Base-by-base conservation (phyloP, 2,329 filamentous ascomycete genomes). In the Epichloe gansuensis region DNA sequence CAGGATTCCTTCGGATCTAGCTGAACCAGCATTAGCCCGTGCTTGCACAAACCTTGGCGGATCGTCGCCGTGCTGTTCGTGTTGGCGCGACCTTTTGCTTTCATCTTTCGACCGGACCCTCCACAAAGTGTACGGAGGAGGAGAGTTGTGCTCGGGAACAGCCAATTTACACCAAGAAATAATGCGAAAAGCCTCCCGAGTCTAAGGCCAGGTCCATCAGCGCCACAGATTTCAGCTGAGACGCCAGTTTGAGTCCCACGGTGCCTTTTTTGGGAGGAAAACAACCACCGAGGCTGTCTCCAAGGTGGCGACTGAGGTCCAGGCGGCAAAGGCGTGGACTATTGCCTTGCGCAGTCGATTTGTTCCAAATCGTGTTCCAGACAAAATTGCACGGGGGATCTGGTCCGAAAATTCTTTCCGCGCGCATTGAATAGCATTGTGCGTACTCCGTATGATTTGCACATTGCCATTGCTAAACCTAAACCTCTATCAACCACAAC, bases 161-260 rank as follows among this genome's bases (percentile, higher is more conserved):
- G 15, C 12, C 35, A 27, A 31, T 34, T 21, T 47, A 23, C 35
- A 25, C 21, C 23, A 17, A 48, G 15, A 48, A 48, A 40, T 15
- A 36, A 45, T 35, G 27, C 13, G 41, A 23, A 21, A 44, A 44
- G 49, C 49, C 40, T 43, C 27, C 49, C 11, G 27, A 44, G 15
- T 38, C 39, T 38, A 34, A 9, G 9, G 36, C 11, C 15, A 36
- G 40, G 25, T 21, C 17, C 27, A 23, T 42, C 40, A 43, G 39
- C 48, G 48, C 48, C 48, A 50, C 40, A 44, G 25, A 15, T 27
- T 35, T 35, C 48, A 45, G 38, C 38, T 50, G 40, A 38, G 25
- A 50, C 39, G 38, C 36, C 36, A 39, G 36, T 39, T 39, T 12
- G 17, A 39, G 21, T 43, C 21, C 3, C 21, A 21, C 17, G 21